These are phyloP conservation scores for Danielia oregonensis DNA, from an alignment of 805 yeast genomes.

Conservation along the genomic window DNA sequence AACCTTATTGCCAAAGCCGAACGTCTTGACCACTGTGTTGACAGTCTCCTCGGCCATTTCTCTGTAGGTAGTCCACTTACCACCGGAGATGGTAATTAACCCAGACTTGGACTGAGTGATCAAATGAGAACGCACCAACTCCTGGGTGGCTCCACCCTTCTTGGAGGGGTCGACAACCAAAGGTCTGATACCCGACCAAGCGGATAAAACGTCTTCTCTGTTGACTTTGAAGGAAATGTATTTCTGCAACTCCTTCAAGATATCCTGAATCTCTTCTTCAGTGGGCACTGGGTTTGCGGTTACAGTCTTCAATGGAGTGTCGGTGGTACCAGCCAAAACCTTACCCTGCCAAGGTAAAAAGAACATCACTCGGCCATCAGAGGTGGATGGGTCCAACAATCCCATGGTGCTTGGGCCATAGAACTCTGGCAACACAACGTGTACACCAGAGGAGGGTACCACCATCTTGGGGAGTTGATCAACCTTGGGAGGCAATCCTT, in stretches of 20 bases:
- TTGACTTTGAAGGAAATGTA: conserved; percentile 85
- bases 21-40: conserved; percentile 57
- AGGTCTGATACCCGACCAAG: conserved; percentile 98
- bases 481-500: conserved; percentile 57
- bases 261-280: conserved; percentile 86
- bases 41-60: conserved; percentile 97
- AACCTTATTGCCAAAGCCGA: conserved; percentile 33
- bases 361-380: conserved; percentile 95
- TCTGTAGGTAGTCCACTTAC: conserved; percentile 98
- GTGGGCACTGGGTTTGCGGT: conserved; percentile 79
- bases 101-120: conserved; percentile 70
- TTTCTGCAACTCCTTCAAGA: conserved; percentile 81
- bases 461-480: conserved; percentile 68
- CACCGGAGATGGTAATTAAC: conserved; percentile 87
- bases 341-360: conserved; percentile 98
- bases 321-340: conserved; percentile 95
- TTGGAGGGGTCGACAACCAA: conserved; percentile 77
- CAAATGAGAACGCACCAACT: conserved; percentile 86
- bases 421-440: conserved; percentile 85
- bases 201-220: conserved; percentile 86
- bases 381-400: conserved; percentile 82
- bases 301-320: conserved; percentile 70
- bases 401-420: conserved; percentile 88
- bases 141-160: conserved; percentile 64
- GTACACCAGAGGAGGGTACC: conserved; percentile 93